phyloP scores from a whole-genome alignment of 2,329 filamentous ascomycete species.

The Alternaria sp. region DNA sequence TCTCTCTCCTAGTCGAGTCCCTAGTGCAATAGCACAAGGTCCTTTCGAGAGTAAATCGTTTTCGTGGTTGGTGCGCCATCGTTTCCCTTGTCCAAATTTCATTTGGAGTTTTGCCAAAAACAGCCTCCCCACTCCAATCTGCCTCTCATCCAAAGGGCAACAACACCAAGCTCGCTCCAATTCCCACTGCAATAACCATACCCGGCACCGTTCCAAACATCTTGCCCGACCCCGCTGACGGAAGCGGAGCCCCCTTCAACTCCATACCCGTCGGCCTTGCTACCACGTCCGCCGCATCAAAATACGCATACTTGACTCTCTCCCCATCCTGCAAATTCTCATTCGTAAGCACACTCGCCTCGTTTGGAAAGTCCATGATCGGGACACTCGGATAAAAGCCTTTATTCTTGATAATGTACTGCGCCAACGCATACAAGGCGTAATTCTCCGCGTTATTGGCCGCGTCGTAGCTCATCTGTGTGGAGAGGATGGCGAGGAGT shows the following conservation, averaged over 20 bases:
- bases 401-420: slow-evolving; percentile 40
- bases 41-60: no score
- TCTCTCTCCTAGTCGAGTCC: no score
- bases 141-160: not conserved
- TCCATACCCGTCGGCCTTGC: slow-evolving; percentile 25
- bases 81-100: no score
- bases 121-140: no score
- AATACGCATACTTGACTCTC: slow-evolving; percentile 39
- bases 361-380: slow-evolving; percentile 43
- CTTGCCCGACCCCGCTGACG: slow-evolving; percentile 5
- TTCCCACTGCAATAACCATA: no score
- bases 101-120: no score
- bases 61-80: no score
- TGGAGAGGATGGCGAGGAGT: slow-evolving; percentile 40
- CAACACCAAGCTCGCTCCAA: not conserved
- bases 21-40: no score
- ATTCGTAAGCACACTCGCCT: slow-evolving; percentile 43
- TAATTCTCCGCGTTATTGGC: slow-evolving; percentile 49
- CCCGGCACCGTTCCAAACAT: no score
- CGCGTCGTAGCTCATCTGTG: slow-evolving; percentile 44
- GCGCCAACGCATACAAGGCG: slow-evolving; percentile 44
- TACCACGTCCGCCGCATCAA: slow-evolving; percentile 41
- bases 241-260: slow-evolving; percentile 31
- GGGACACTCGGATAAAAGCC: slow-evolving; percentile 44
- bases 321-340: slow-evolving; percentile 46